Conservation (phyloP, 805 yeast species). For the Cyberlindnera petersonii region DNA sequence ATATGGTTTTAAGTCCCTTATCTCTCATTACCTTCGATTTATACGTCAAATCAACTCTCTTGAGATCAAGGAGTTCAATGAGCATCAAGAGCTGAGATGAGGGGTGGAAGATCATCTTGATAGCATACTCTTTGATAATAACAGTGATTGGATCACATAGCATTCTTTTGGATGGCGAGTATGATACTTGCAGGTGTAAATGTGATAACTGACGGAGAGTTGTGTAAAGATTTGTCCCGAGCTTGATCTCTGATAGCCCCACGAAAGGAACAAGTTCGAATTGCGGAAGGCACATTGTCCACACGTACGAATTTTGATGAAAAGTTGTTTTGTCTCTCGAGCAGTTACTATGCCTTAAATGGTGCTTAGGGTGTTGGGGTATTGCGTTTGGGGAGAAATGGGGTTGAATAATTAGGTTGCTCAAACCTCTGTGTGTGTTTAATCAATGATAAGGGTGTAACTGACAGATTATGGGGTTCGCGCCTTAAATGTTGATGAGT, state of each 20-base stretch:
- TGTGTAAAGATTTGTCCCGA: slow-evolving; percentile 12
- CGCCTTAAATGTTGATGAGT: too few relatives aligned
- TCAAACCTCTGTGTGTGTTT: too few relatives aligned
- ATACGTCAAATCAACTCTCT: slow-evolving; percentile 11
- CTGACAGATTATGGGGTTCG: too few relatives aligned
- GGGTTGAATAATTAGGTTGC: too few relatives aligned
- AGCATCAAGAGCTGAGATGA: slow-evolving; percentile 10
- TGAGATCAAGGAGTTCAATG: slow-evolving; percentile 16
- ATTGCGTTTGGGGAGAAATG: too few relatives aligned
- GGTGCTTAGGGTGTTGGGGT: too few relatives aligned
- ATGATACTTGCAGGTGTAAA: slow-evolving; percentile 4
- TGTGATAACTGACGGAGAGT: slow-evolving; percentile 9
- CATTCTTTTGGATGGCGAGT: not conserved
- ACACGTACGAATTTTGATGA: too few relatives aligned
- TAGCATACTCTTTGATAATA: slow-evolving; percentile 5
- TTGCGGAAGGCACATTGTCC: slow-evolving; percentile 10
- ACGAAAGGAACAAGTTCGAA: slow-evolving; percentile 10
- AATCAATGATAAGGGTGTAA: too few relatives aligned
- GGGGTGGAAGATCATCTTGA: slow-evolving; percentile 10
- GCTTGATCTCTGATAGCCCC: slow-evolving; percentile 17
- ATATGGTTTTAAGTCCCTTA: slow-evolving; percentile 40
- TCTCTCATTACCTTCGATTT: slow-evolving; percentile 17
- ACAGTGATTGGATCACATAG: not conserved
- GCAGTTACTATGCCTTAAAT: too few relatives aligned
- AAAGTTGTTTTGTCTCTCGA: too few relatives aligned